These are phyloP conservation scores for Cornus suecica DNA, from an alignment of 148 eudicot species.

Conservation along the genomic window DNA sequence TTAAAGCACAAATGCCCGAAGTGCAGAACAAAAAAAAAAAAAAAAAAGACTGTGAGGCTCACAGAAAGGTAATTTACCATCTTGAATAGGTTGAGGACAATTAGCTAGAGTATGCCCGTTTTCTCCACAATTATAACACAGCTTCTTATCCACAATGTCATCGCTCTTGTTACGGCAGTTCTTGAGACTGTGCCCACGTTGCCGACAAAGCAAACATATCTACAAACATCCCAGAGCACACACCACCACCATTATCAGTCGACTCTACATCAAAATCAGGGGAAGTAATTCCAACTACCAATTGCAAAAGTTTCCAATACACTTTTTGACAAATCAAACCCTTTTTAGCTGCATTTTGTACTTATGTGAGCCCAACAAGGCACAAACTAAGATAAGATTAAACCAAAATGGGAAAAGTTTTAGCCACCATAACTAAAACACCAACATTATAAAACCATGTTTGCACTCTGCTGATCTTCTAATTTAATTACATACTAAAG, in stretches of 20 bases:
- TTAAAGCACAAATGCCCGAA: background rate
- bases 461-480: no score
- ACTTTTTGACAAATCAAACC: background rate
- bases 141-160: conserved; percentile 50
- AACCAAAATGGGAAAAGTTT: no score
- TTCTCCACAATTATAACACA: conserved; percentile 94
- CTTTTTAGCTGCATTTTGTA: no score
- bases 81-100: conserved; percentile 68
- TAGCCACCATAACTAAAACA: no score
- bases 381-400: background rate
- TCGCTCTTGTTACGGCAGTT: conserved; percentile 68
- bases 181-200: conserved; percentile 85
- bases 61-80: conserved; percentile 42
- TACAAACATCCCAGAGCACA: conserved; percentile 26
- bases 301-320: background rate
- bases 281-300: background rate
- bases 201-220: conserved; percentile 88
- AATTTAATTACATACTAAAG: no score
- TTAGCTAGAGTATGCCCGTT: conserved; percentile 63
- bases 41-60: background rate
- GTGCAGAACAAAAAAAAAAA: background rate
- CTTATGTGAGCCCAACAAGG: background rate
- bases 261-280: background rate
- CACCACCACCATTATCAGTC: background rate
- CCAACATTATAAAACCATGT: no score